Percentiles rank a stretch among this genome's conserved stretches.
phyloP scores from a whole-genome alignment of 331 rosid genomes.

The Saraca asoca region DNA sequence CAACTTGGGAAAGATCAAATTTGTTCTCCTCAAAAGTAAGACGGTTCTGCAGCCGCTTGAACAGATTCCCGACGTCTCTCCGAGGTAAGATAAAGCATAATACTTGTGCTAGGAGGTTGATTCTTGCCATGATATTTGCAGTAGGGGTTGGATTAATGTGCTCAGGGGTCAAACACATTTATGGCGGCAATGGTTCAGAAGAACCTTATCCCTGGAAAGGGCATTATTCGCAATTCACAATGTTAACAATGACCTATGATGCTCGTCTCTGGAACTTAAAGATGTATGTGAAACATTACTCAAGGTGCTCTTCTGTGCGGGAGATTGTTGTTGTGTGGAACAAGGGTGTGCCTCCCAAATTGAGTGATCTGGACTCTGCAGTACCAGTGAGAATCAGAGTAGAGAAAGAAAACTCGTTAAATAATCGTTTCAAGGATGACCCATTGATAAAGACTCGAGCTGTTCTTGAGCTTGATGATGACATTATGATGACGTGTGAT shows the following conservation, averaged over 20 bases:
- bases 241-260: conserved; percentile 92
- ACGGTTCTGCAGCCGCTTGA: conserved; percentile 85
- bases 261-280: conserved; percentile 97
- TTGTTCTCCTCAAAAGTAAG: conserved; percentile 60
- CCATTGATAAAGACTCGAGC: conserved; percentile 80
- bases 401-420: conserved; percentile 78
- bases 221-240: conserved; percentile 87
- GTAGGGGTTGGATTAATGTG: conserved; percentile 84
- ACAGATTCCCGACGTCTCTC: conserved; percentile 63
- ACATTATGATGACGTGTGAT: conserved; percentile 95
- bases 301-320: conserved; percentile 86
- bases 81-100: conserved; percentile 74
- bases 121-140: conserved; percentile 58
- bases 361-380: conserved; percentile 74
- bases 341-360: conserved; percentile 82
- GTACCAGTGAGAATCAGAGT: conserved; percentile 85
- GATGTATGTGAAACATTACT: conserved; percentile 87
- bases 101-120: conserved; percentile 74
- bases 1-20: conserved; percentile 75
- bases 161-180: conserved; percentile 64
- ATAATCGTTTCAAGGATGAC: conserved; percentile 78
- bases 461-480: conserved; percentile 97
- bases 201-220: conserved; percentile 76
- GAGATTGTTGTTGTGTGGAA: conserved; percentile 99
- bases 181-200: conserved; percentile 90